Percentiles rank a stretch among this genome's conserved stretches.
Evolutionary conservation across 306 rosid genomes (phyloP).

Genomic region (Dryas drummondii): DNA sequence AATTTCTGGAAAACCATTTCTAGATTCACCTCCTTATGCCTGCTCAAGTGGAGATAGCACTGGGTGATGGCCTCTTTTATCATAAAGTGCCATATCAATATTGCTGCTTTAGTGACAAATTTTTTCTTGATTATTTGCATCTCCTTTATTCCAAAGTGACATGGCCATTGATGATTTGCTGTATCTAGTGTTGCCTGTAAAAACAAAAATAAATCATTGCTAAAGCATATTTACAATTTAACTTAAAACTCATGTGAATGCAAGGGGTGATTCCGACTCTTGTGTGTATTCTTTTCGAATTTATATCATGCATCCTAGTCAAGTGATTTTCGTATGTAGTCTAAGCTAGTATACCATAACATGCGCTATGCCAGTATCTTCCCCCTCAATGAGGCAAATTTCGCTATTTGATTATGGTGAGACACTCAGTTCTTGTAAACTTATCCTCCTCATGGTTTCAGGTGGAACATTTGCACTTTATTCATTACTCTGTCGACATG

Average conservation of each 20-base stretch:
- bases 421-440: slow-evolving; percentile 24
- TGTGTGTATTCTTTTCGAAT: neutral
- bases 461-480: slow-evolving; percentile 98
- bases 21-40: neutral
- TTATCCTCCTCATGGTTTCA: slow-evolving; percentile 16
- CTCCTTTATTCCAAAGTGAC: neutral
- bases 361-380: neutral
- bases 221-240: neutral
- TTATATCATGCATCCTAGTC: neutral
- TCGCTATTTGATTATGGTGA: slow-evolving; percentile 19
- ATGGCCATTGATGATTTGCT: no score
- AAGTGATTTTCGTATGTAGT: neutral
- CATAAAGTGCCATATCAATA: neutral
- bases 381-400: neutral
- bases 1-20: neutral
- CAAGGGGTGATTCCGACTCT: neutral
- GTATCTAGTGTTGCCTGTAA: no score
- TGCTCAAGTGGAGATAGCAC: neutral
- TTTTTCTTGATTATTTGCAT: no score
- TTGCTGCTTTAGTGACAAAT: neutral
- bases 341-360: neutral
- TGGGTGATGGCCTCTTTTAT: neutral
- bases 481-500: slow-evolving; percentile 95
- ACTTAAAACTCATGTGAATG: neutral
- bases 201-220: neutral